Base-by-base conservation (phyloP, 208 protist genomes). In the Crithidia acanthocephali region DNA sequence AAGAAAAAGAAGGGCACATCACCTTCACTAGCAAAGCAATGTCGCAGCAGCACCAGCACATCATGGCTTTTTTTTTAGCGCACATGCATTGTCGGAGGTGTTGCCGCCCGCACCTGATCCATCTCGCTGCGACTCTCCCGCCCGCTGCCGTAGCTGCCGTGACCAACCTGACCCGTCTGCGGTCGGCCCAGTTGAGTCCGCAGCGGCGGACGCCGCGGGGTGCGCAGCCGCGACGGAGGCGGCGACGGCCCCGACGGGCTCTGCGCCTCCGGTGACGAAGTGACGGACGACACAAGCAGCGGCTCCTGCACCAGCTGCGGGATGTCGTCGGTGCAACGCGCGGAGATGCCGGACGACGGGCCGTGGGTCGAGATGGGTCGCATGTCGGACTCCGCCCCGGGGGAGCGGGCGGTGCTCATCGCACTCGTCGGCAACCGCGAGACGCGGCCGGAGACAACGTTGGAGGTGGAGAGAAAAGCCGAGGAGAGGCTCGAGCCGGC, bases 391-490 rank as follows among this genome's bases (percentile, higher is more conserved):
- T 69, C 70, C 27, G 35, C 18, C 11, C 18, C 55, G 0, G n/a
- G 28, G 8, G 33, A 69, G 55, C 62, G 44, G 18, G 56, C 27
- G 0, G 53, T 44, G 59, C 48, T 68, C 47, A 55, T 42, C 52
- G 23, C 28, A 50, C 53, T 47, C 33, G 66, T 68, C 30, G 51
- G 33, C 25, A 62, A 15, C 53, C 27, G 52, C 35, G 68, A 74
- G 11, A 44, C 35, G 2, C 33, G 40, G 16, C 53, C 64, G 16
- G 55, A 64, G 23, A n/a, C 51, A 47, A 9, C 58, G 62, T 63
- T 68, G 5, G 75, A 71, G 37, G 30, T 70, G 20, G 75, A 75
- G 10, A 80, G 64, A 53, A 72, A 72, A 15, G 61, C 68, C 11
- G 75, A 75, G 32, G 62, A 74, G 30, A 55, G 35, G 33, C 47